Evolutionary conservation across 306 rosid species (phyloP).

Genomic region (Dryas octopetala): DNA sequence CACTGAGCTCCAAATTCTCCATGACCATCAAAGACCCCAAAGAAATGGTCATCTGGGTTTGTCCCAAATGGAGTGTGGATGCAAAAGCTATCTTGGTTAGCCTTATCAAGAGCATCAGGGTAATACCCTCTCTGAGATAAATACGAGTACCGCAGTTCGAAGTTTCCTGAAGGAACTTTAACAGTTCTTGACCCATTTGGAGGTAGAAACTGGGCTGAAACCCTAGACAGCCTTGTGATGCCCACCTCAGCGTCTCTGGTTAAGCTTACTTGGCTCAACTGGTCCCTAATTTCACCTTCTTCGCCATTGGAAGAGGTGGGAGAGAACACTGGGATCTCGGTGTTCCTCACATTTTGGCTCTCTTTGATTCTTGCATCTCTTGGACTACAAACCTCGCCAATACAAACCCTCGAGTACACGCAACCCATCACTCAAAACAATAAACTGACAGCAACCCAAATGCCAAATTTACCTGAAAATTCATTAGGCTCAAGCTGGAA

Average conservation of each 20-base stretch:
- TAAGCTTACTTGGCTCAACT: constrained; percentile 41
- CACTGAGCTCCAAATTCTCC: constrained; percentile 92
- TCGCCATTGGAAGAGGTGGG: constrained; percentile 41
- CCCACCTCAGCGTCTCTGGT: constrained; percentile 72
- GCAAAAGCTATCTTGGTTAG: constrained; percentile 94
- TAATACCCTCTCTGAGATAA: constrained; percentile 91
- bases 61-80: constrained; percentile 90
- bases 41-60: constrained; percentile 72
- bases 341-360: constrained; percentile 33
- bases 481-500: constrained; percentile 39
- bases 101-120: constrained; percentile 97
- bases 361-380: constrained; percentile 45
- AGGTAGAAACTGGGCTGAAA: constrained; percentile 89
- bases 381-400: constrained; percentile 59
- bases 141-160: constrained; percentile 67
- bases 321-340: constrained; percentile 41
- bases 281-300: constrained; percentile 52
- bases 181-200: constrained; percentile 79
- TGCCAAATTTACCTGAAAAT: constrained; percentile 32
- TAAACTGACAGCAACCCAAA: constrained; percentile 29
- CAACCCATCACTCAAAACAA: constrained; percentile 66
- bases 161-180: constrained; percentile 55
- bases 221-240: constrained; percentile 82
- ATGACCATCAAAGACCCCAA: constrained; percentile 95
- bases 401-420: constrained; percentile 79